Evolutionary conservation across 345 rosid species (phyloP).

Genomic region (Hibiscus syriacus): DNA sequence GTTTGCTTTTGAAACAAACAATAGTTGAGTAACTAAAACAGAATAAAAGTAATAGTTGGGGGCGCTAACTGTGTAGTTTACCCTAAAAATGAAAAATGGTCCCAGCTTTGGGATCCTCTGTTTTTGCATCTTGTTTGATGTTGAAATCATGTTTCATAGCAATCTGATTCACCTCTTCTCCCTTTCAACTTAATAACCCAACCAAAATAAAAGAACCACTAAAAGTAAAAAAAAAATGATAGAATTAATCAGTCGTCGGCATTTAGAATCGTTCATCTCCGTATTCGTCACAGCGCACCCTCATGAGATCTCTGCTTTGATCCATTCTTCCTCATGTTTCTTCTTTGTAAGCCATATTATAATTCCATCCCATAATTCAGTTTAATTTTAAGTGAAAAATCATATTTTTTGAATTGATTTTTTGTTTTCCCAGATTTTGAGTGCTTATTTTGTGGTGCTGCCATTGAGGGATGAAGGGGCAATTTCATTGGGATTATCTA

Average conservation of each 20-base stretch:
- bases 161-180: not conserved
- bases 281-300: conserved; percentile 63
- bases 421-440: conserved; percentile 43
- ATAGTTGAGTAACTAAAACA: too few species aligned
- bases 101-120: too few species aligned
- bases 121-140: too few species aligned
- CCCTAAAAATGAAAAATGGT: too few species aligned
- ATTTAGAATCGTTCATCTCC: conserved; percentile 49
- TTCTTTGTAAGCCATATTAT: conserved; percentile 53
- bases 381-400: not conserved
- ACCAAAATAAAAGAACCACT: not conserved
- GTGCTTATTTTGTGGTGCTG: conserved; percentile 82
- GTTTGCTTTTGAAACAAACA: too few species aligned
- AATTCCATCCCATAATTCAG: not conserved
- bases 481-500: conserved; percentile 73
- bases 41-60: too few species aligned
- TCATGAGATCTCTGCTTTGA: conserved; percentile 62
- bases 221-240: not conserved
- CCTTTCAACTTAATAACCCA: not conserved
- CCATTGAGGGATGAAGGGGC: conserved; percentile 91
- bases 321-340: conserved; percentile 76
- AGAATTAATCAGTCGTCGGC: conserved; percentile 25
- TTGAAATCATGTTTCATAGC: not conserved
- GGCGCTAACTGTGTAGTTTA: too few species aligned
- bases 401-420: not conserved